Percentiles rank a stretch among this genome's conserved stretches.
These are phyloP conservation scores for Kluyveromyces aestuarii DNA, from an alignment of 805 yeast species.

Conservation along the genomic window DNA sequence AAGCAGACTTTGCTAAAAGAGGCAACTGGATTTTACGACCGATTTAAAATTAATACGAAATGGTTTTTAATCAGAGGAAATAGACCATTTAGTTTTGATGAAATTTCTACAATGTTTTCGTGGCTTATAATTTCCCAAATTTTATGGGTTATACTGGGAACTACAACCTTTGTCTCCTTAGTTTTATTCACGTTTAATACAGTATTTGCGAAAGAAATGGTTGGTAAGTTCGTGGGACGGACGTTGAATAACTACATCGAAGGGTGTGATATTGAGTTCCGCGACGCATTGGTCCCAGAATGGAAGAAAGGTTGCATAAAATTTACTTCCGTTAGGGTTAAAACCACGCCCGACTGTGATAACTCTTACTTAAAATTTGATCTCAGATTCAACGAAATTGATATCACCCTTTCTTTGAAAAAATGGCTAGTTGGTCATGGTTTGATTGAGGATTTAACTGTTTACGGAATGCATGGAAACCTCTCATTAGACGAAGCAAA, in stretches of 20 bases:
- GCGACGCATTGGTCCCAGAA: slow-evolving; percentile 84
- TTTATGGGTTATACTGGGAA: slow-evolving; percentile 67
- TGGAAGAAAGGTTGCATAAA: slow-evolving; percentile 83
- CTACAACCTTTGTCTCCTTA: slow-evolving; percentile 84
- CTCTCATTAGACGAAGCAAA: slow-evolving; percentile 48
- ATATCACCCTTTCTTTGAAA: slow-evolving; percentile 65
- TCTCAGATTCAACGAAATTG: slow-evolving; percentile 69
- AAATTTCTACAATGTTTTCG: slow-evolving; percentile 75
- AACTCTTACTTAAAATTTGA: slow-evolving; percentile 74
- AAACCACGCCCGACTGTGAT: slow-evolving; percentile 30
- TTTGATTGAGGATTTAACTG: slow-evolving; percentile 64
- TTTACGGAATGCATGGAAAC: slow-evolving; percentile 77
- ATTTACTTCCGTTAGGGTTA: slow-evolving; percentile 64
- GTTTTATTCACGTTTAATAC: slow-evolving; percentile 68
- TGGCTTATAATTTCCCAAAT: slow-evolving; percentile 87
- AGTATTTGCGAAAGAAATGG: slow-evolving; percentile 78
- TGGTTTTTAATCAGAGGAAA: slow-evolving; percentile 72
- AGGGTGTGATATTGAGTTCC: slow-evolving; percentile 72
- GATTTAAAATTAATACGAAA: slow-evolving; percentile 47
- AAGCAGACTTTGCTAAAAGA: slow-evolving; percentile 33
- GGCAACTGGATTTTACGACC: slow-evolving; percentile 35
- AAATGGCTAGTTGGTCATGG: slow-evolving; percentile 89
- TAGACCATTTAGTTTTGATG: slow-evolving; percentile 84
- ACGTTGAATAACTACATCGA: slow-evolving; percentile 63
- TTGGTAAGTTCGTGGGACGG: slow-evolving; percentile 74